Evolutionary conservation across 2,329 filamentous ascomycete species (phyloP).

Genomic region (Tolypocladium pustulatum): DNA sequence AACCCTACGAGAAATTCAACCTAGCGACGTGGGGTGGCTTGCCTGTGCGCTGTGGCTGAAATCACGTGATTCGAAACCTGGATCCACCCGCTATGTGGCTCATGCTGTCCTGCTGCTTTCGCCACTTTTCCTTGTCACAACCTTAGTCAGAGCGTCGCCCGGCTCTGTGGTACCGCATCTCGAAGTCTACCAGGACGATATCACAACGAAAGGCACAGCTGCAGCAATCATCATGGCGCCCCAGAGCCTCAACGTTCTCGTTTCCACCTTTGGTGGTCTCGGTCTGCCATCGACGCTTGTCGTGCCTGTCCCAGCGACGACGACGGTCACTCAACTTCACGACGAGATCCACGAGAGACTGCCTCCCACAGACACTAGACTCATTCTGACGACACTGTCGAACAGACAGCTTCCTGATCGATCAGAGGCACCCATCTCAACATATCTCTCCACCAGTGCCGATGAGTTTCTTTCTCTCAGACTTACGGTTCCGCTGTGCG

Average conservation of each 20-base stretch:
- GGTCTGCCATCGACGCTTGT: constrained; percentile 74
- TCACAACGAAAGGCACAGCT: neutral
- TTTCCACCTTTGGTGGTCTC: constrained; percentile 76
- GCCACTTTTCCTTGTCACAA: neutral
- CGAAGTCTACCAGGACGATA: neutral
- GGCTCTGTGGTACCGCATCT: neutral
- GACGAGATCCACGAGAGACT: constrained; percentile 50
- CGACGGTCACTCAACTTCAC: constrained; percentile 58
- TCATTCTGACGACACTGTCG: constrained; percentile 73
- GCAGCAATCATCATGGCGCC: constrained; percentile 36
- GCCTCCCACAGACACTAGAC: constrained; percentile 44
- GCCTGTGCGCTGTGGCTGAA: constrained; percentile 14
- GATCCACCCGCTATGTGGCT: neutral
- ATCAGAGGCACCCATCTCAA: constrained; percentile 45
- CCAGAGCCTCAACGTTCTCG: constrained; percentile 63
- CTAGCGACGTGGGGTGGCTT: constrained; percentile 24
- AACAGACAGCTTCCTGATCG: constrained; percentile 56
- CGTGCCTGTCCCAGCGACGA: constrained; percentile 57
- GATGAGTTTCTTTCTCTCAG: constrained; percentile 74
- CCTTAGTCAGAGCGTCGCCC: neutral
- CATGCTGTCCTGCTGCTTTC: too few relatives aligned
- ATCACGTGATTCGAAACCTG: constrained; percentile 19
- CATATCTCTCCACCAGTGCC: constrained; percentile 43
- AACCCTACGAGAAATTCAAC: constrained; percentile 28
- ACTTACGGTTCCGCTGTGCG: constrained; percentile 67